These are phyloP conservation scores for Colletotrichum cordylinicola DNA, from an alignment of 2,329 filamentous ascomycete species.

Conservation along the genomic window DNA sequence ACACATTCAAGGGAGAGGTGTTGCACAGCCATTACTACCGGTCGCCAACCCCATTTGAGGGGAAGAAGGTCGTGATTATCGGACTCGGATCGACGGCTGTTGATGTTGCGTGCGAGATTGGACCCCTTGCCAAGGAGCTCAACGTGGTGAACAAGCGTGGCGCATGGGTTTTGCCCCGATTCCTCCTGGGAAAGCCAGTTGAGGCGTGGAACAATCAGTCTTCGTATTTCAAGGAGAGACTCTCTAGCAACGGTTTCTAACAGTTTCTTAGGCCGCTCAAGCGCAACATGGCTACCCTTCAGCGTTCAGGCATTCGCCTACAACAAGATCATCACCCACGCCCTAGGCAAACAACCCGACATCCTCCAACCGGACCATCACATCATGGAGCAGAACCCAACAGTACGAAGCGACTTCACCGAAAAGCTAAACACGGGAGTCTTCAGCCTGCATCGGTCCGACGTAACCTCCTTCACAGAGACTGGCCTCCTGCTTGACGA, in stretches of 20 bases:
- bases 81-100: conserved; percentile 42
- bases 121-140: conserved; percentile 34
- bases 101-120: conserved; percentile 44
- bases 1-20: conserved; percentile 37
- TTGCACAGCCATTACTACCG: conserved; percentile 44
- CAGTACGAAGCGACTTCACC: conserved; percentile 32
- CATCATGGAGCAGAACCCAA: conserved; percentile 38
- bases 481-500: conserved; percentile 44
- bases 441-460: conserved; percentile 36
- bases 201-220: conserved; percentile 40
- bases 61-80: conserved; percentile 41
- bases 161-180: conserved; percentile 43
- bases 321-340: conserved; percentile 32
- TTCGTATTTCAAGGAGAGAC: not conserved
- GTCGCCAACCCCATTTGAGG: conserved; percentile 35
- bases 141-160: conserved; percentile 42
- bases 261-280: conserved; percentile 26
- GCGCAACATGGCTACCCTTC: conserved; percentile 32
- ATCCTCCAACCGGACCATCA: conserved; percentile 37
- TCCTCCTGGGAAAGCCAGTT: conserved; percentile 37
- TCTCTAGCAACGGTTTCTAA: not conserved
- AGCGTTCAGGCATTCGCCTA: conserved; percentile 33
- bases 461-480: conserved; percentile 31
- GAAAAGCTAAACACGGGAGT: conserved; percentile 36
- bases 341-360: conserved; percentile 34